phyloP scores from a whole-genome alignment of 129 eudicot species.

The Helichrysum umbraculigerum region DNA sequence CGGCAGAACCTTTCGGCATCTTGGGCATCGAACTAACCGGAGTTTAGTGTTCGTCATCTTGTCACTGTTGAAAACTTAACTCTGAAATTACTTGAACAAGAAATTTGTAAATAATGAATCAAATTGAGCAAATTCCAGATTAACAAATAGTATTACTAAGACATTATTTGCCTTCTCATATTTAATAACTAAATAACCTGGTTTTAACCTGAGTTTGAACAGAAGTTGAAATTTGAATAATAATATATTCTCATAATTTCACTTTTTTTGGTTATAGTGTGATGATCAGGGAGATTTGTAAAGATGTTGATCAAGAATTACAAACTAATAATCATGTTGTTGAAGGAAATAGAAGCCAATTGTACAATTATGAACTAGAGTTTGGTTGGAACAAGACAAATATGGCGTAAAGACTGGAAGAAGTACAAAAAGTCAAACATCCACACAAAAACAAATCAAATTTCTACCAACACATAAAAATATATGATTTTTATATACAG shows the following conservation, averaged over 20 bases:
- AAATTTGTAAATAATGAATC: conserved; percentile 17
- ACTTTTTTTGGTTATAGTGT: not conserved
- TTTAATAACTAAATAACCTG: not conserved
- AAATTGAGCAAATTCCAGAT: conserved; percentile 21
- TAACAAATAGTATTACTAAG: not conserved
- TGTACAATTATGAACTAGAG: conserved; percentile 23
- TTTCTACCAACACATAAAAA: not conserved
- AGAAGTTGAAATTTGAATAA: not conserved
- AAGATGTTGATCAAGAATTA: conserved; percentile 9
- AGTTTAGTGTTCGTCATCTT: conserved; percentile 24
- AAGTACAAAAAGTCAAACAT: conserved; percentile 30
- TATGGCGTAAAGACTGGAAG: not conserved
- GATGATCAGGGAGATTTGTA: conserved; percentile 11
- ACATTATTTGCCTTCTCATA: not conserved
- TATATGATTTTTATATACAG: conserved; percentile 8
- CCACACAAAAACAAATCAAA: not conserved
- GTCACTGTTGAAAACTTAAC: not conserved
- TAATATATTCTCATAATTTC: too few species aligned
- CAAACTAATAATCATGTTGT: not conserved
- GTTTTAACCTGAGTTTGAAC: not conserved
- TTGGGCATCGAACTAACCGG: conserved; percentile 70
- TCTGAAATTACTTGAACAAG: conserved; percentile 28
- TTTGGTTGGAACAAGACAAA: conserved; percentile 27
- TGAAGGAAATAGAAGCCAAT: not conserved
- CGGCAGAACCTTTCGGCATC: conserved; percentile 46